Evolutionary conservation across 139 green algal genomes (phyloP).

Genomic region (Volvox reticuliferus): DNA sequence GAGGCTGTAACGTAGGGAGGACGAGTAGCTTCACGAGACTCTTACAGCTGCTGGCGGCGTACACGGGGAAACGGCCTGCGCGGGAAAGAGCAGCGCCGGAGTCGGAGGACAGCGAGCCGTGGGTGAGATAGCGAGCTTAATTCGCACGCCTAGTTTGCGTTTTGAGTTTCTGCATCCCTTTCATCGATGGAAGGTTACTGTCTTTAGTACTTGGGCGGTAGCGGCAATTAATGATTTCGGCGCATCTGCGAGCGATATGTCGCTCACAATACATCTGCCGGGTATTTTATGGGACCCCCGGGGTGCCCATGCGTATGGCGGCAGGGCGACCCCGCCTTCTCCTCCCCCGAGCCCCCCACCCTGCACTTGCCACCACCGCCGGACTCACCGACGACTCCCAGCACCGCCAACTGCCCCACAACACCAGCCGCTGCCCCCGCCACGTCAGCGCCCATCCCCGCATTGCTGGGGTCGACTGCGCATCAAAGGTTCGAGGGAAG

Average conservation of each 20-base stretch:
- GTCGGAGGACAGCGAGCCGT: too few species aligned
- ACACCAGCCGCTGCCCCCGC: conserved; percentile 41
- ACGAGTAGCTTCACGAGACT: conserved; percentile 43
- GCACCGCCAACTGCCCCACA: conserved; percentile 44
- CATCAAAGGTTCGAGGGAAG: not conserved
- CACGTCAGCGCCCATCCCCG: conserved; percentile 40
- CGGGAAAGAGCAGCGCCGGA: too few species aligned
- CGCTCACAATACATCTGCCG: too few species aligned
- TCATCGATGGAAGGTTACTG: too few species aligned
- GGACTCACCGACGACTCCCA: conserved; percentile 34
- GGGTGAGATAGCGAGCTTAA: too few species aligned
- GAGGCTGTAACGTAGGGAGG: conserved; percentile 38
- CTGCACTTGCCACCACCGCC: not conserved
- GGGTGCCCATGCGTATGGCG: too few species aligned
- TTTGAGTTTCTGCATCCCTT: too few species aligned
- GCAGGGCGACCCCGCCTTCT: not conserved
- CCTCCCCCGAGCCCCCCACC: not conserved
- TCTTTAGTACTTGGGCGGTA: too few species aligned
- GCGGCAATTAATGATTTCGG: too few species aligned
- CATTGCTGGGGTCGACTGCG: conserved; percentile 29
- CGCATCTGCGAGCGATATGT: too few species aligned
- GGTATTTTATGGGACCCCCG: too few species aligned
- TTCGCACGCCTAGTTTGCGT: too few species aligned
- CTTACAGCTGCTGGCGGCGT: conserved; percentile 22
- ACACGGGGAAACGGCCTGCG: conserved; percentile 42